A percentile compares a stretch with the other conserved stretches of the same genome.
phyloP scores from a whole-genome alignment of 257 asterid genomes.

The Nicotiana obtusifolia region DNA sequence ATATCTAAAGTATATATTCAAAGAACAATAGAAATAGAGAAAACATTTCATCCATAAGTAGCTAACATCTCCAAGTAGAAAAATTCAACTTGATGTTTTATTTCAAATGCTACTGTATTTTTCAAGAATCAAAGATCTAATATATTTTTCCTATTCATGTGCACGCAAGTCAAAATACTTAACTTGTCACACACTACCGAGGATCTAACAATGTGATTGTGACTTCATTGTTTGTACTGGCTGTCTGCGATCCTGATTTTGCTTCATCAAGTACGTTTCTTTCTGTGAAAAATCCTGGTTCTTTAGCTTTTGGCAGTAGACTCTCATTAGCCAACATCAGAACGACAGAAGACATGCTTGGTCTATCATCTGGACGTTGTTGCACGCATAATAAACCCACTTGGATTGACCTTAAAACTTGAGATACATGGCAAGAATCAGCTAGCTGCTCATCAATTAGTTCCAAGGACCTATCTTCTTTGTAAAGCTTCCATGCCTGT shows the following conservation, averaged over 20 bases:
- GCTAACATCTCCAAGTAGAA: too few species aligned
- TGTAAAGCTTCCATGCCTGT: slow-evolving; percentile 12
- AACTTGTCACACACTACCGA: neutral
- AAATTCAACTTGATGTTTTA: neutral
- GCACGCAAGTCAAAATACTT: neutral
- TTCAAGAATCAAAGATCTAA: neutral
- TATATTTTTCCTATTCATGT: neutral
- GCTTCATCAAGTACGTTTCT: neutral
- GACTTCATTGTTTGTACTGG: neutral
- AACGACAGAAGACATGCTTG: slow-evolving; percentile 5
- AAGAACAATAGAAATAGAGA: neutral
- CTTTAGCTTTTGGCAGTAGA: neutral
- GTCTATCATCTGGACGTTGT: neutral
- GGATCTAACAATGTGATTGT: neutral
- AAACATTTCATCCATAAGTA: neutral
- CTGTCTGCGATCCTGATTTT: neutral
- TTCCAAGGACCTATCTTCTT: neutral
- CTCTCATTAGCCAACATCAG: slow-evolving; percentile 4
- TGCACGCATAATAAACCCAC: slow-evolving; percentile 11
- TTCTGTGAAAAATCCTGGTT: neutral
- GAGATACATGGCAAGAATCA: neutral
- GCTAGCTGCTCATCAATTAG: neutral
- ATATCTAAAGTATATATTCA: neutral
- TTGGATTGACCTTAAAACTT: slow-evolving; percentile 6
- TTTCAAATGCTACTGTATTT: neutral